These are phyloP conservation scores for Ambrosia hybrid DNA, from an alignment of 140 eudicot genomes.

Conservation along the genomic window DNA sequence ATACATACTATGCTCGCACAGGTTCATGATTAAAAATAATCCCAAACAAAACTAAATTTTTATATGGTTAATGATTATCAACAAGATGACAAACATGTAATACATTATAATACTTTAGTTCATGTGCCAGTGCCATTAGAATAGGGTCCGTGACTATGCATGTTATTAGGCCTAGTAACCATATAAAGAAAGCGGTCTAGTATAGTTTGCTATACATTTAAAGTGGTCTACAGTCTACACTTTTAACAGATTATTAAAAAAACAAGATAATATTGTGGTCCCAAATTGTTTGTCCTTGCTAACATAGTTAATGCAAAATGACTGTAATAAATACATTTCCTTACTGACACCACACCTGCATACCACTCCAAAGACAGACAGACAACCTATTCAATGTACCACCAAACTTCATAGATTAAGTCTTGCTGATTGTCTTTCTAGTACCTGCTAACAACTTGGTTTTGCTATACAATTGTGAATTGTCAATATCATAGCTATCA, in stretches of 20 bases:
- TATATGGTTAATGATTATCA: background rate
- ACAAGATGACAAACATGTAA: background rate
- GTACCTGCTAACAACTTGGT: background rate
- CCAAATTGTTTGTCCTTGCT: conserved; percentile 9
- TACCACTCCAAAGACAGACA: conserved; percentile 21
- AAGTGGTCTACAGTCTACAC: background rate
- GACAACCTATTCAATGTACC: conserved; percentile 32
- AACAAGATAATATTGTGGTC: conserved; percentile 22
- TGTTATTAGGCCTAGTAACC: background rate
- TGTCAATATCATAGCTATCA: too few species aligned
- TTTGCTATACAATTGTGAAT: too few species aligned
- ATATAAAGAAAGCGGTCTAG: conserved; percentile 1
- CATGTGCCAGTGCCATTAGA: background rate
- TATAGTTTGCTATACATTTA: background rate
- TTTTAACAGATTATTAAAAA: too few species aligned
- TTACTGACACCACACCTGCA: conserved; percentile 29
- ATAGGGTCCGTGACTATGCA: background rate
- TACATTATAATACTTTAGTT: background rate
- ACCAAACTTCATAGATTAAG: conserved; percentile 25
- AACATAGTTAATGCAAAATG: conserved; percentile 26
- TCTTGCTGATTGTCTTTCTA: conserved; percentile 2
- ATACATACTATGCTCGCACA: too few species aligned
- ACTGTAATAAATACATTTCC: background rate
- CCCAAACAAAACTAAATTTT: too few species aligned
- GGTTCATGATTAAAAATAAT: background rate